These are phyloP conservation scores for Paraconiothyrium sp. DNA, from an alignment of 2,329 filamentous ascomycete species.

Conservation along the genomic window DNA sequence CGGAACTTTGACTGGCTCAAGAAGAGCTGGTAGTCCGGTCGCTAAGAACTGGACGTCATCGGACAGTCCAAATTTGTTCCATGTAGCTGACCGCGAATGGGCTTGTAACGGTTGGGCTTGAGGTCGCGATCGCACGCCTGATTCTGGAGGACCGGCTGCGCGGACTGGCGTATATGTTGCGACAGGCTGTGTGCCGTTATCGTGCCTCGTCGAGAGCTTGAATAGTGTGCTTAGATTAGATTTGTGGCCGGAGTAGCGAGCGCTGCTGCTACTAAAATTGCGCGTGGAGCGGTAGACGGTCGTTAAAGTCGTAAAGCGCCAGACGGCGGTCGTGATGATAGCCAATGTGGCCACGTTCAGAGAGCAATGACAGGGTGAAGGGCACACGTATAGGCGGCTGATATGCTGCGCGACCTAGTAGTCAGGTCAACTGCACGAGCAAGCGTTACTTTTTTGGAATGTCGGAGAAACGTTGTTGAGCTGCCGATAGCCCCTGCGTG, in stretches of 20 bases:
- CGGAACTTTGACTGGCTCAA: slow-evolving; percentile 23
- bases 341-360: slow-evolving; percentile 41
- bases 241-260: slow-evolving; percentile 10
- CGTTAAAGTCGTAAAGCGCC: slow-evolving; percentile 41
- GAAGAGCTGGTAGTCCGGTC: slow-evolving; percentile 12
- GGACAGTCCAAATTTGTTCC: neutral
- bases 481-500: neutral
- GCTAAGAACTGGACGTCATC: slow-evolving; percentile 3
- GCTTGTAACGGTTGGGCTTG: neutral
- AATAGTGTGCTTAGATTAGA: slow-evolving; percentile 2
- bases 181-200: neutral
- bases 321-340: slow-evolving; percentile 28
- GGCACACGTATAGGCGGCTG: neutral
- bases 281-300: slow-evolving; percentile 23
- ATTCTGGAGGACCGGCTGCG: slow-evolving; percentile 1
- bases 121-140: slow-evolving; percentile 8
- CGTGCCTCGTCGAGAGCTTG: slow-evolving; percentile 8
- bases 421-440: neutral
- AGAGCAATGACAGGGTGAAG: neutral
- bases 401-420: neutral
- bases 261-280: slow-evolving; percentile 23
- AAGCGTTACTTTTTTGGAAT: slow-evolving; percentile 2
- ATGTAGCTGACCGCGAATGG: neutral
- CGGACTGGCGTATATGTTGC: slow-evolving; percentile 4
- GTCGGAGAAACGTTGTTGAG: slow-evolving; percentile 8